phyloP scores from a whole-genome alignment of 2,329 filamentous ascomycete species.

The Fusarium humuli region DNA sequence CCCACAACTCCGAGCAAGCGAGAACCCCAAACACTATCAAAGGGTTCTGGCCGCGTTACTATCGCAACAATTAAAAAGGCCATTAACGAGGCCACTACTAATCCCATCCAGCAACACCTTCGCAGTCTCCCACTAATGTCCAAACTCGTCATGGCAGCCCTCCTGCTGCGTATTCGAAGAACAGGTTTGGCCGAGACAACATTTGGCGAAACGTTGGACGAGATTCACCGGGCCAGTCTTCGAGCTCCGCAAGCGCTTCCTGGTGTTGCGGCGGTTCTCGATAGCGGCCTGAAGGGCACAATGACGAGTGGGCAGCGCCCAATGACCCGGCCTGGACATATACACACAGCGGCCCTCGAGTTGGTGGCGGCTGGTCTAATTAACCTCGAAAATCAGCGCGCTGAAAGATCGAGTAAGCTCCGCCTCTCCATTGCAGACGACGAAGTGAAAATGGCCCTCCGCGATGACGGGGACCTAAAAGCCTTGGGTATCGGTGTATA shows the following conservation, averaged over 20 bases:
- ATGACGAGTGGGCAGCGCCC: slow-evolving; percentile 47
- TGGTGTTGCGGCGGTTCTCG: slow-evolving; percentile 54
- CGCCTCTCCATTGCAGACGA: slow-evolving; percentile 89
- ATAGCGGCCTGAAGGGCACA: slow-evolving; percentile 46
- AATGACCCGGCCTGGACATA: slow-evolving; percentile 51
- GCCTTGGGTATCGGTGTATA: slow-evolving; percentile 73
- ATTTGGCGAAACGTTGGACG: slow-evolving; percentile 89
- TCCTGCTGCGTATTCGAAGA: slow-evolving; percentile 81
- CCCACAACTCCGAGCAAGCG: slow-evolving; percentile 72
- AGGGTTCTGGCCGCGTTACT: slow-evolving; percentile 73
- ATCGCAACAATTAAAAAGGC: slow-evolving; percentile 94
- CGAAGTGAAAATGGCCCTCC: slow-evolving; percentile 87
- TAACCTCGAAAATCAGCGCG: slow-evolving; percentile 81
- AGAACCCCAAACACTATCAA: slow-evolving; percentile 44
- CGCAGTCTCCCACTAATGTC: slow-evolving; percentile 82
- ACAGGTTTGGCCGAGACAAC: slow-evolving; percentile 89
- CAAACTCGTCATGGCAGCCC: slow-evolving; percentile 86
- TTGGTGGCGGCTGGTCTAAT: slow-evolving; percentile 89
- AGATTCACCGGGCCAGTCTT: slow-evolving; percentile 61
- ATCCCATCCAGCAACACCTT: slow-evolving; percentile 89
- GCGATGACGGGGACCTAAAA: slow-evolving; percentile 88
- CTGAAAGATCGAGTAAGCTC: slow-evolving; percentile 89
- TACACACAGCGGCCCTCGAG: slow-evolving; percentile 81
- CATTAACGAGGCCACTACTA: slow-evolving; percentile 94
- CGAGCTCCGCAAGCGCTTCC: slow-evolving; percentile 52